Base-by-base conservation (phyloP, 73 alveolate genomes). In the Paramecium caudatum region DNA sequence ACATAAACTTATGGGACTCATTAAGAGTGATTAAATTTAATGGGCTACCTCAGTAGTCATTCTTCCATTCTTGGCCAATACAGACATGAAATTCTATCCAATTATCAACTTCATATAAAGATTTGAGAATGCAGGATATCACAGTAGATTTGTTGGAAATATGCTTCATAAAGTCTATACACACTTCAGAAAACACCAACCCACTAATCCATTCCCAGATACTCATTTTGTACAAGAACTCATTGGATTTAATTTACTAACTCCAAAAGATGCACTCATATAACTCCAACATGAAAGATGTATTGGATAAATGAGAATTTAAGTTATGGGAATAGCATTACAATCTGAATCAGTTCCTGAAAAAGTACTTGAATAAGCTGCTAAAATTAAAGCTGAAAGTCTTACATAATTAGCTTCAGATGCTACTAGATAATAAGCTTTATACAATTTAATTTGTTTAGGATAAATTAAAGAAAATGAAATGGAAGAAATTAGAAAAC, bases 191-290 rank as follows among this genome's bases (percentile, higher is more conserved):
- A 7, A 37, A 17, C 13, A 16, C 12, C 23, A 55, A 27, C 80
- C 80, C 30, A 23, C 23, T 6, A 23, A 19, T 23, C 80, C 80
- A 55, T 55, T 27, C 30, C 80, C 80, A 55, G 80, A 55, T 55
- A 12, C 80, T 27, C 23, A 7, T 7, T 55, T 55, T 6, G 80
- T 55, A 10, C 30, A 55, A 55, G 12, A 27, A 0, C 3, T 55
- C 23, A 55, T 55, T 3, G 12, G 30, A 27, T 23, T 2, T 21
- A 55, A 55, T 23, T 3, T 55, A 10, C 80, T 55, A 27, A 19
- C 80, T 27, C 17, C 80, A 2, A 43, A 55, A 23, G 80, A 55
- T 16, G 80, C 80, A 27, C 23, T 23, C 7, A 16, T 55, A 27
- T 55, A 55, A 8, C 30, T 55, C 46, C 23, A 55, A 27, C 23